Evolutionary conservation across 352 stramenopile genomes (phyloP), one percentile per base, ranked within the genome.

Genomic region (Pythium dissotocum): DNA sequence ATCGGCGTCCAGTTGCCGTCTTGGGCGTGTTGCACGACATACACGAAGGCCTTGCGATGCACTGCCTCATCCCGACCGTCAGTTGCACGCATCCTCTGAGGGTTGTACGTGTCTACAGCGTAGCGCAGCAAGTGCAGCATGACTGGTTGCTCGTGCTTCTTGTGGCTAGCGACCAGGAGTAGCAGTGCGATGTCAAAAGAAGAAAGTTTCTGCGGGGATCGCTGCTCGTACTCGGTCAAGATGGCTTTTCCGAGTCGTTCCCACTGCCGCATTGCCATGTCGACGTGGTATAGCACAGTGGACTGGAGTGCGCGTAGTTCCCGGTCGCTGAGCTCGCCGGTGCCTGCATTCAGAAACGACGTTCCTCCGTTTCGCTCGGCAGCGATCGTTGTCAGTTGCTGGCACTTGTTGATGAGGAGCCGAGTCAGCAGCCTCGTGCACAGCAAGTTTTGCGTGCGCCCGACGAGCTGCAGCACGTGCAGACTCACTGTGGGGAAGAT

Each of bases 251-350:
- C 76, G 13, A 89, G 63, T 14, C 32, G 59, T 6, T 82, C 65
- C 48, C 82, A 78, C 48, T 89, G 76, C 28, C 78, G 70, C 54
- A 88, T 58, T 13, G 79, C 71, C 52, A 83, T 75, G 32, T 86
- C 79, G 2, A 86, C 53, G 33, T 89, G 77, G 60, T 88, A 87
- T 14, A 89, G 57, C 44, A 89, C 79, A 6, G 78, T 89, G 16
- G 79, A 84, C 38, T 82, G 74, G 2, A 83, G 55, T 32, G 62
- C 64, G 24, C 70, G 69, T 10, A 83, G 53, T 35, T 83, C 73
- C 10, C 56, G 57, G n/a, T 67, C 58, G 21, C 24, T 69, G 7
- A 73, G 56, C 10, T 62, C 53, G 6, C 59, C 35, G 4, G 56
- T 36, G 1, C 24, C 40, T 21, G n/a, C 28, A 24, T 38, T 42